These are phyloP conservation scores for Phytophthora capsici DNA, from an alignment of 352 stramenopile genomes.

Conservation along the genomic window DNA sequence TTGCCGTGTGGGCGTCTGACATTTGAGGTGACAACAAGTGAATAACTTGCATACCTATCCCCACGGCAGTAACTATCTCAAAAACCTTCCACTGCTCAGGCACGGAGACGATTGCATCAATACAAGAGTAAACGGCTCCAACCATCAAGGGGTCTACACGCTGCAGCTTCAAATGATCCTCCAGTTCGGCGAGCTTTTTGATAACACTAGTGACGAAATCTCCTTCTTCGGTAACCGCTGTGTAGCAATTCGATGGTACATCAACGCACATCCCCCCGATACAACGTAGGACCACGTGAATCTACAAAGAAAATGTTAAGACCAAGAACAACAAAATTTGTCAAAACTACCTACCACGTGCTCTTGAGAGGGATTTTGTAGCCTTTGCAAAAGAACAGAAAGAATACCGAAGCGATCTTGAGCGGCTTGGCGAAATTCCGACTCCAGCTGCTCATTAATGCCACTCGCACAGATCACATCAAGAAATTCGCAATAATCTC, in stretches of 20 bases:
- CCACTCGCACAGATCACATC: constrained; percentile 13
- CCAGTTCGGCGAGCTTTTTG: background rate
- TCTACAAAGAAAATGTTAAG: background rate
- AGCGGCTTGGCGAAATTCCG: constrained; percentile 4
- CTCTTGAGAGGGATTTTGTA: background rate
- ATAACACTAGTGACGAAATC: background rate
- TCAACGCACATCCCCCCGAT: constrained; percentile 17
- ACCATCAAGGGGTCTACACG: background rate
- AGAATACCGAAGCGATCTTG: constrained; percentile 20
- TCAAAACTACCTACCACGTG: constrained; percentile 5
- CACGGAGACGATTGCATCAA: constrained; percentile 2
- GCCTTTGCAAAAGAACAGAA: constrained; percentile 8
- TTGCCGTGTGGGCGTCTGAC: background rate
- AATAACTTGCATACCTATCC: background rate
- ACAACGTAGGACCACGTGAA: constrained; percentile 1
- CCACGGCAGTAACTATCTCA: background rate
- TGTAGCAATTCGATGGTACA: constrained; percentile 1
- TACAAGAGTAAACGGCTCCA: constrained; percentile 16
- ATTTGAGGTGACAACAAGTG: background rate
- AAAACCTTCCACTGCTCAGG: background rate
- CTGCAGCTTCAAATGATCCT: background rate
- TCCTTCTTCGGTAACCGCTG: background rate
- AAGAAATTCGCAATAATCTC: constrained; percentile 29
- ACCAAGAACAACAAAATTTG: background rate
- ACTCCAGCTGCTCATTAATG: constrained; percentile 5